phyloP scores from a whole-genome alignment of 108 stramenopile genomes.

The Skeletonema tropicum region DNA sequence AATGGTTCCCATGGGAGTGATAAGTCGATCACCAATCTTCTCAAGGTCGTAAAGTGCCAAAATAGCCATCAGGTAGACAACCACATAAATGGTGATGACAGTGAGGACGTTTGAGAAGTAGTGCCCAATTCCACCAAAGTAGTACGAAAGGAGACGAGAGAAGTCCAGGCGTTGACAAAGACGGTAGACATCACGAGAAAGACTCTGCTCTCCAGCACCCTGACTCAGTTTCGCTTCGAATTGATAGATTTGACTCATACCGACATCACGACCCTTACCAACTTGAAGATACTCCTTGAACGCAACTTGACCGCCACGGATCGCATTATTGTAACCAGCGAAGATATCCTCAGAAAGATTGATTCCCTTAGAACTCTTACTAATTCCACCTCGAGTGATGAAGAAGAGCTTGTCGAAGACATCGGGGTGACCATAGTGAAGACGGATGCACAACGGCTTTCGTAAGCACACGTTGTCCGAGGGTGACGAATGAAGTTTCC shows the following conservation, averaged over 20 bases:
- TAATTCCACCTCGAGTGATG: conserved; percentile 96
- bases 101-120: conserved; percentile 96
- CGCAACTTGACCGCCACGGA: conserved; percentile 92
- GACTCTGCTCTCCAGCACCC: conserved; percentile 97
- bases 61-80: conserved; percentile 93
- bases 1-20: conserved; percentile 94
- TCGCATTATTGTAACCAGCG: conserved; percentile 96
- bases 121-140: conserved; percentile 98
- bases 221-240: conserved; percentile 99
- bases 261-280: conserved; percentile 99
- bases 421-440: conserved; percentile 99
- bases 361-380: conserved; percentile 97
- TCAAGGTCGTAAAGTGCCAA: conserved; percentile 91
- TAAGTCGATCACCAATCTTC: conserved; percentile 90
- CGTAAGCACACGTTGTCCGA: conserved; percentile 96
- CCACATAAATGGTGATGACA: conserved; percentile 91
- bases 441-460: conserved; percentile 92
- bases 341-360: conserved; percentile 99
- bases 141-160: conserved; percentile 95
- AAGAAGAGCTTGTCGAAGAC: conserved; percentile 98
- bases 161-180: conserved; percentile 96
- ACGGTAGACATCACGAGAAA: conserved; percentile 95
- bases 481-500: conserved; percentile 96
- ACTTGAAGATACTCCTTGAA: conserved; percentile 98
- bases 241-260: conserved; percentile 99